Evolutionary conservation across 2,329 filamentous ascomycete species (phyloP).

Genomic region (Aspergillus sp.): DNA sequence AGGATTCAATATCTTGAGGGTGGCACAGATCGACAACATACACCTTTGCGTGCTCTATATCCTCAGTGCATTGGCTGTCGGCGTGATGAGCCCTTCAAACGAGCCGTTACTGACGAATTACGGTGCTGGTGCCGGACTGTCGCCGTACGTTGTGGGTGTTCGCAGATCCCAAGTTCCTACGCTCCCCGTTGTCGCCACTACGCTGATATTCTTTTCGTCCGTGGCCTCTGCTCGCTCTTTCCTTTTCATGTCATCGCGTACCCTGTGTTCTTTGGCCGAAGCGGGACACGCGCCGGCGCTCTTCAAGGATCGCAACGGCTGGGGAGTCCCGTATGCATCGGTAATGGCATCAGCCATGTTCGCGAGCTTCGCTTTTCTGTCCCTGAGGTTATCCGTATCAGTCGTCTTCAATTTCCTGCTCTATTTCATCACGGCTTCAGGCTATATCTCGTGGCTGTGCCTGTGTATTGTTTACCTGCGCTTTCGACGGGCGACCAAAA

Average conservation of each 20-base stretch:
- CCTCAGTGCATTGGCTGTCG: slow-evolving; percentile 56
- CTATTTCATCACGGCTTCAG: slow-evolving; percentile 66
- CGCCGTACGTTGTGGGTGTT: slow-evolving; percentile 45
- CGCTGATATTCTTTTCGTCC: slow-evolving; percentile 72
- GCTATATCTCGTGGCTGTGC: slow-evolving; percentile 67
- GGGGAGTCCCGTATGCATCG: slow-evolving; percentile 62
- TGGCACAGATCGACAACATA: slow-evolving; percentile 55
- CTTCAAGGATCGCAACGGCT: slow-evolving; percentile 57
- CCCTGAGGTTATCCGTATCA: slow-evolving; percentile 58
- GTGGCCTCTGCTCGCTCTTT: slow-evolving; percentile 76
- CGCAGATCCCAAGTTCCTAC: slow-evolving; percentile 58
- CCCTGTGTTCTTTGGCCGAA: slow-evolving; percentile 63
- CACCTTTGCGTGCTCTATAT: slow-evolving; percentile 61
- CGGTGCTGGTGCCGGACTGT: slow-evolving; percentile 53
- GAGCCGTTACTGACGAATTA: slow-evolving; percentile 54
- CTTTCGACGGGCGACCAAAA: slow-evolving; percentile 50
- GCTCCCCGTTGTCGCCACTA: slow-evolving; percentile 69
- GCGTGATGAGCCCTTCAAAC: slow-evolving; percentile 59
- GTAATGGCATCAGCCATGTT: slow-evolving; percentile 57
- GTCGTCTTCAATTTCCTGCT: slow-evolving; percentile 69
- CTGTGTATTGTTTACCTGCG: slow-evolving; percentile 59
- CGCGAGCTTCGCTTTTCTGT: slow-evolving; percentile 65
- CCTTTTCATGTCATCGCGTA: slow-evolving; percentile 68
- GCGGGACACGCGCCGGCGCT: slow-evolving; percentile 62
- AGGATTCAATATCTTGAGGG: slow-evolving; percentile 53